phyloP scores from a whole-genome alignment of 2,329 filamentous ascomycete genomes.

The Graphilbum ipis-grandicollis region DNA sequence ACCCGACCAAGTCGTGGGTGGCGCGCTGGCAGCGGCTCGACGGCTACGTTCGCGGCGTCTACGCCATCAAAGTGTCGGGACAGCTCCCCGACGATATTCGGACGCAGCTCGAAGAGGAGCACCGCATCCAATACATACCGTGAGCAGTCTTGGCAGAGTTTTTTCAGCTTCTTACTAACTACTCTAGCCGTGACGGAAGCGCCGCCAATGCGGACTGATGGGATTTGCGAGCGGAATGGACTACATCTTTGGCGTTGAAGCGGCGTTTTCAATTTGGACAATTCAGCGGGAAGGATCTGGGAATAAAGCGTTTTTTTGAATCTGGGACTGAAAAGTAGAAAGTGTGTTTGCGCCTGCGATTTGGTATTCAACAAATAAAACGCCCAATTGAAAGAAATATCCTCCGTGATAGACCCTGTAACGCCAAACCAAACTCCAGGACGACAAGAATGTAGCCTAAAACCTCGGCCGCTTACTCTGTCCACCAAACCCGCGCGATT shows the following conservation, averaged over 20 bases:
- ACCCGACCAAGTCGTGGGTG: conserved; percentile 80
- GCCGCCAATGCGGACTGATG: background rate
- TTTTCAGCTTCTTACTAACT: background rate
- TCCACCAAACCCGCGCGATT: conserved; percentile 25
- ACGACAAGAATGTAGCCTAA: background rate
- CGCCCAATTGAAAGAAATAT: no score
- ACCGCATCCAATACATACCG: conserved; percentile 48
- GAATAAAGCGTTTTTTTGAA: no score
- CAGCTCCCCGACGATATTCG: conserved; percentile 51
- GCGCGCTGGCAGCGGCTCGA: conserved; percentile 93
- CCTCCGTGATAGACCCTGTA: no score
- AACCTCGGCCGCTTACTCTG: conserved; percentile 33
- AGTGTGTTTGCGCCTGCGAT: no score
- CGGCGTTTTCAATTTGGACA: no score
- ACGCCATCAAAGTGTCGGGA: conserved; percentile 88
- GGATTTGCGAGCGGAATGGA: no score
- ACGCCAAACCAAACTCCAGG: no score
- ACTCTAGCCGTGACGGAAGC: background rate
- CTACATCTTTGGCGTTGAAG: no score
- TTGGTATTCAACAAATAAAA: no score
- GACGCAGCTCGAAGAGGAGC: conserved; percentile 42
- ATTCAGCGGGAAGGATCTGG: no score
- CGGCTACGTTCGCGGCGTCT: conserved; percentile 73
- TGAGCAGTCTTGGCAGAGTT: conserved; percentile 19
- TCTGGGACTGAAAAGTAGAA: no score